Percentiles rank a stretch among this genome's conserved stretches.
These are phyloP conservation scores for Fusarium chaquense DNA, from an alignment of 2,329 filamentous ascomycete genomes.

Conservation along the genomic window DNA sequence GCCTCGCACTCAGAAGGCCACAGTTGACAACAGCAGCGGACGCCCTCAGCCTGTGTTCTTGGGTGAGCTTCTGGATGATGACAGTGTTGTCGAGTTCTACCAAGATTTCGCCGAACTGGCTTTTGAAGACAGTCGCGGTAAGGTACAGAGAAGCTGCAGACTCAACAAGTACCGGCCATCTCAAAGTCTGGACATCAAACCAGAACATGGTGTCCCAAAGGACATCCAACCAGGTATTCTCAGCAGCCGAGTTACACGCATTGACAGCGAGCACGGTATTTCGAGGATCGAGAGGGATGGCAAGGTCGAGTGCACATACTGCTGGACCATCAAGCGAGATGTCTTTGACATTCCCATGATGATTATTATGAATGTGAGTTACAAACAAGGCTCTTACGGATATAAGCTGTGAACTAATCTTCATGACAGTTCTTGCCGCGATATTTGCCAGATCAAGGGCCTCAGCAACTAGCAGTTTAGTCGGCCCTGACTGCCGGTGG, in stretches of 20 bases:
- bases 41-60: slow-evolving; percentile 85
- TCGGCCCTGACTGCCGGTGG: slow-evolving; percentile 6
- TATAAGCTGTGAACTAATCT: neutral
- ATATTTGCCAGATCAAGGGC: slow-evolving; percentile 69
- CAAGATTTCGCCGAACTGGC: slow-evolving; percentile 94
- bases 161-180: slow-evolving; percentile 90
- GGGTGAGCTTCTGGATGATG: slow-evolving; percentile 92
- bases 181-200: slow-evolving; percentile 62
- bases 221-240: slow-evolving; percentile 60
- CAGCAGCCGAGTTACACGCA: slow-evolving; percentile 70
- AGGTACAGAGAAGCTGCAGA: slow-evolving; percentile 84
- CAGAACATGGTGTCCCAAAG: slow-evolving; percentile 59
- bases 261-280: slow-evolving; percentile 82
- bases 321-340: slow-evolving; percentile 96
- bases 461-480: slow-evolving; percentile 67
- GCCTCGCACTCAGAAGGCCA: slow-evolving; percentile 63
- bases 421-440: slow-evolving; percentile 66
- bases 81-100: slow-evolving; percentile 93
- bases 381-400: neutral
- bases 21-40: slow-evolving; percentile 58
- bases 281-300: slow-evolving; percentile 86
- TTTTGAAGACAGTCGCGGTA: slow-evolving; percentile 89
- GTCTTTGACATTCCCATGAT: slow-evolving; percentile 99
- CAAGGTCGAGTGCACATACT: slow-evolving; percentile 94
- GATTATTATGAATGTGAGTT: slow-evolving; percentile 96